Evolutionary conservation across 306 rosid species (phyloP), one percentile per base, ranked within the genome.

Genomic region (Erythrophleum fordii): DNA sequence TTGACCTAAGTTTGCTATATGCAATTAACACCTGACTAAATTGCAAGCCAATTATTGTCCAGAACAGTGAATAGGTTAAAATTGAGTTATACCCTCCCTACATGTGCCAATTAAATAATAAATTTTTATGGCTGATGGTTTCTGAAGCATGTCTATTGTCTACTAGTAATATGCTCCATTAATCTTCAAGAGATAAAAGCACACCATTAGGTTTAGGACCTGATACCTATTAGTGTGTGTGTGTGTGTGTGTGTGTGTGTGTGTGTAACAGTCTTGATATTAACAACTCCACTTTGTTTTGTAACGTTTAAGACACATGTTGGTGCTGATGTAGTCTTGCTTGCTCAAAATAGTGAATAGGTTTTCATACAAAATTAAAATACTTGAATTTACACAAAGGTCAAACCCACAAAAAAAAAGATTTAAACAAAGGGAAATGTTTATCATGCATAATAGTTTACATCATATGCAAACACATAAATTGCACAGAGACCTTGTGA

Each of bases 1-100:
- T 26, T 56, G 67, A 48, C 59, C 73, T 22, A 65, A 69, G 56
- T 66, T 66, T 77, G 56, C 12, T 46, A 34, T 39, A 72, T 64
- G 56, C 46, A 46, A 25, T 64, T 28, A 70, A 37, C 59, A 67
- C 35, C 48, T 23, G 39, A 83, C 26, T 62, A 64, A 31, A 31
- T 20, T 51, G 73, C 67, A 78, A 77, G 31, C 44, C 68, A 60
- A 60, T 48, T 60, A 39, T 55, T 48, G 14, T 66, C 53, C 1
- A 2, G 51, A 67, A 3, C 73, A 11, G 67, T 66, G 25, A 42
- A n/a, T n/a, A 66, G 34, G 46, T 81, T 48, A 46, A 48, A 48
- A 48, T 13, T 5, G 20, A 48, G 53, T 16, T 48, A 13, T 48
- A 16, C 5, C 3, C 53, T 48, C 20, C 53, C 20, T 13, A 5